Conservation (phyloP, 2,329 filamentous ascomycete genomes). For the Paramyrothecium sp. region DNA sequence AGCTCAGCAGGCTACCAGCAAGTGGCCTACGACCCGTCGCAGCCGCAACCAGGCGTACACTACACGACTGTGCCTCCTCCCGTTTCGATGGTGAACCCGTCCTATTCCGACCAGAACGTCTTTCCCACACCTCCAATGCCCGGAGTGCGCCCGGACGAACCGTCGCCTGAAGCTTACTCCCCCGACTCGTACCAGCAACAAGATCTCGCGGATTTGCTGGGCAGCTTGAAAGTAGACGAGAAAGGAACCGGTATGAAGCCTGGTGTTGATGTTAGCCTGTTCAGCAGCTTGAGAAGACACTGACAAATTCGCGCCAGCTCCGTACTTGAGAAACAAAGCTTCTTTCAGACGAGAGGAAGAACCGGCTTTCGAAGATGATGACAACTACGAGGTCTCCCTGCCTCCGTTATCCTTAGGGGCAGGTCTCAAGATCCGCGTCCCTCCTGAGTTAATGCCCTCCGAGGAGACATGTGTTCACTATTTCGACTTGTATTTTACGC, state of each 20-base stretch:
- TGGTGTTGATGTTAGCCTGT: background rate
- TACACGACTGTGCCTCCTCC: slow-evolving; percentile 53
- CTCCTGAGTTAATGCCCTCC: slow-evolving; percentile 87
- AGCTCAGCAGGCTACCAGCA: slow-evolving; percentile 43
- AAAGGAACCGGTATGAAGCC: slow-evolving; percentile 72
- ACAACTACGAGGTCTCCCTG: slow-evolving; percentile 70
- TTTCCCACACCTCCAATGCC: slow-evolving; percentile 53
- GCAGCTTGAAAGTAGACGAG: slow-evolving; percentile 83
- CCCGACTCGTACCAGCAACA: slow-evolving; percentile 66
- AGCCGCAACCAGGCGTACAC: slow-evolving; percentile 46
- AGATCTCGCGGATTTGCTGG: slow-evolving; percentile 77
- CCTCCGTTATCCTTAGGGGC: slow-evolving; percentile 67
- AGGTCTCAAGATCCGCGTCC: slow-evolving; percentile 80
- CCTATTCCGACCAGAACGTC: slow-evolving; percentile 46
- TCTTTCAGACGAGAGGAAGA: slow-evolving; percentile 52
- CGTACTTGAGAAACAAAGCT: slow-evolving; percentile 73
- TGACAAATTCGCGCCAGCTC: slow-evolving; percentile 51
- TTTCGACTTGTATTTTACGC: slow-evolving; percentile 85
- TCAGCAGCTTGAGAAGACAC: slow-evolving; percentile 10
- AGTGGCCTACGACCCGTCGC: slow-evolving; percentile 45
- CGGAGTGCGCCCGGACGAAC: slow-evolving; percentile 18
- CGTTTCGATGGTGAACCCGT: slow-evolving; percentile 48
- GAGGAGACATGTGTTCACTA: slow-evolving; percentile 80
- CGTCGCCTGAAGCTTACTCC: slow-evolving; percentile 51
- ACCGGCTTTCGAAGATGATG: slow-evolving; percentile 66